phyloP scores from a whole-genome alignment of 202 grass and related monocot genomes.

The Carex sylvatica region DNA sequence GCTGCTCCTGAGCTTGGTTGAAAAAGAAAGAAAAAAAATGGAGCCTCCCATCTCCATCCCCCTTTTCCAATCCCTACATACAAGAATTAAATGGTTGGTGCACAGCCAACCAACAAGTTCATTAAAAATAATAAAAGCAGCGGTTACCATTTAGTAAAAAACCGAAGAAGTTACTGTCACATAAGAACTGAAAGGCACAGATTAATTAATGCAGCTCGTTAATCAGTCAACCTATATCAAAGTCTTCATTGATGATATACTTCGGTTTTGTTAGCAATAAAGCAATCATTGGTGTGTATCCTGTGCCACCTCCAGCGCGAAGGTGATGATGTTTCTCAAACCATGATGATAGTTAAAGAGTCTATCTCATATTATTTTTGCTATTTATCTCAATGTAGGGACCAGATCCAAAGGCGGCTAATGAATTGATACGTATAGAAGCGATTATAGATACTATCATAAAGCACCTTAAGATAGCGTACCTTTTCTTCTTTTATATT shows the following conservation, averaged over 20 bases:
- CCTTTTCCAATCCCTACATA: background rate
- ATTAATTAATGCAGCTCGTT: background rate
- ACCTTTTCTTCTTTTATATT: conserved; percentile 33
- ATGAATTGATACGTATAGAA: conserved; percentile 70
- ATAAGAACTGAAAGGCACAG: background rate
- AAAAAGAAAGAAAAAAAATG: too few species aligned
- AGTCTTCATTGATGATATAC: background rate
- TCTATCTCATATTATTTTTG: conserved; percentile 14
- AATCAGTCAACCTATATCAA: background rate
- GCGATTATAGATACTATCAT: conserved; percentile 54
- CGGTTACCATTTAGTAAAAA: background rate
- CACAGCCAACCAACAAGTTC: background rate
- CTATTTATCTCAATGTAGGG: conserved; percentile 53
- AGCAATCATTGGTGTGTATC: background rate
- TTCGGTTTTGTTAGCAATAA: background rate
- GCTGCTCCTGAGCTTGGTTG: background rate
- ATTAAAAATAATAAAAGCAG: background rate
- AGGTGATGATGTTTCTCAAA: background rate
- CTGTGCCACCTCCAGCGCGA: background rate
- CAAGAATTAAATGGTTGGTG: background rate
- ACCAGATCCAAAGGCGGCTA: conserved; percentile 68
- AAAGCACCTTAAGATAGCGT: conserved; percentile 63
- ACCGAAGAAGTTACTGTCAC: background rate
- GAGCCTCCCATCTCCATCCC: background rate
- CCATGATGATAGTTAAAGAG: background rate